These are phyloP conservation scores for Euphorbia celastroides DNA, from an alignment of 441 rosid species.

Conservation along the genomic window DNA sequence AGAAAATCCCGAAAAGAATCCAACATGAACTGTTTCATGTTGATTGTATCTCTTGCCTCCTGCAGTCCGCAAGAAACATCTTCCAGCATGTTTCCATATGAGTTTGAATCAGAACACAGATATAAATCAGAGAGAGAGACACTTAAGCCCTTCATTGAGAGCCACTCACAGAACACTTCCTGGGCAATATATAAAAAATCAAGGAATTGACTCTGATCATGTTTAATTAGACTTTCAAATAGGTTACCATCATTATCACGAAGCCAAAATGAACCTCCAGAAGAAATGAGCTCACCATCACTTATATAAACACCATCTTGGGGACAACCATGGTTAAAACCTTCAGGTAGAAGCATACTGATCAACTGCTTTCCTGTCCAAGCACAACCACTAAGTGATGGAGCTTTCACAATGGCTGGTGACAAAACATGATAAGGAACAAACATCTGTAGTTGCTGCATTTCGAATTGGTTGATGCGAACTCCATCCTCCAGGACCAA, in stretches of 20 bases:
- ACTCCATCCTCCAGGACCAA: constrained; percentile 55
- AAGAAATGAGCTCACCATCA: constrained; percentile 67
- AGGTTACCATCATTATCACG: constrained; percentile 69
- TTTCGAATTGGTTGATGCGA: constrained; percentile 39
- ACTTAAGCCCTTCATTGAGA: constrained; percentile 76
- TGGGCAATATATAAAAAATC: constrained; percentile 64
- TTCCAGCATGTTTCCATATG: constrained; percentile 55
- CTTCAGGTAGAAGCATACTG: constrained; percentile 73
- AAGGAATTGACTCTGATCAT: constrained; percentile 42
- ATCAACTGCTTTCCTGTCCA: constrained; percentile 95
- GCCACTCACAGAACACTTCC: constrained; percentile 87
- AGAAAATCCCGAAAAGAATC: constrained; percentile 56
- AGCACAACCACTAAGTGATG: constrained; percentile 32
- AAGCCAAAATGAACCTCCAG: constrained; percentile 75
- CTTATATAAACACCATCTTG: constrained; percentile 41
- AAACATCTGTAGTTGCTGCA: constrained; percentile 90
- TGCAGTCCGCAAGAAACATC: constrained; percentile 63
- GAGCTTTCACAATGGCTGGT: constrained; percentile 49
- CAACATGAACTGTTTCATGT: constrained; percentile 69
- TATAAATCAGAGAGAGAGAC: constrained; percentile 77
- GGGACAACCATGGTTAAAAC: constrained; percentile 50
- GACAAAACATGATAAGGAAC: constrained; percentile 37
- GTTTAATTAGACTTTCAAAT: constrained; percentile 59
- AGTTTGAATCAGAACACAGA: constrained; percentile 45
- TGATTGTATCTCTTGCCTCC: constrained; percentile 63